Percentiles rank a stretch among this genome's conserved stretches.
These are phyloP conservation scores for Ophioceras dolichostomum DNA, from an alignment of 2,329 filamentous ascomycete genomes.

Conservation along the genomic window DNA sequence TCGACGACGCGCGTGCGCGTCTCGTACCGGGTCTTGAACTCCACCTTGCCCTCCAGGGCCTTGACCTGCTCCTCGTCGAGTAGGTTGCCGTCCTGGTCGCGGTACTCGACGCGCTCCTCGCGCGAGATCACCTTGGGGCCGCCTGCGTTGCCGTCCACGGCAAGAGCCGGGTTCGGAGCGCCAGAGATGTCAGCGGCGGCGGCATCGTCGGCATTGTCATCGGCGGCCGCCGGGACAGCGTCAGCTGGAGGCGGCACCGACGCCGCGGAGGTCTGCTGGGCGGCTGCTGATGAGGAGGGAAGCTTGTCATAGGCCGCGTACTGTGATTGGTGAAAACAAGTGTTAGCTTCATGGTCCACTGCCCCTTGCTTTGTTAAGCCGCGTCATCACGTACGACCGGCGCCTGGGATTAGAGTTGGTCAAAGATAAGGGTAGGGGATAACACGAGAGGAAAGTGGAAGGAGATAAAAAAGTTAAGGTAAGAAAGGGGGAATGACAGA, in stretches of 20 bases:
- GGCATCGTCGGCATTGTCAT: slow-evolving; percentile 7
- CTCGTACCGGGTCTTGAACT: slow-evolving; percentile 92
- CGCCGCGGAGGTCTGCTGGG: slow-evolving; percentile 10
- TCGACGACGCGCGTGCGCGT: slow-evolving; percentile 83
- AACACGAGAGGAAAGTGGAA: too few relatives aligned
- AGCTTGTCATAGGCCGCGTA: slow-evolving; percentile 34
- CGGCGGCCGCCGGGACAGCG: slow-evolving; percentile 2
- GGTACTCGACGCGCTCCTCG: slow-evolving; percentile 85
- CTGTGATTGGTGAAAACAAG: slow-evolving; percentile 17
- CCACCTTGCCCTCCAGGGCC: slow-evolving; percentile 79
- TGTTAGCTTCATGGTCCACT: too few relatives aligned
- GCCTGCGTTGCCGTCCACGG: slow-evolving; percentile 11
- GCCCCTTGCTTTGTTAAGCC: too few relatives aligned
- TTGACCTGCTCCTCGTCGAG: slow-evolving; percentile 75
- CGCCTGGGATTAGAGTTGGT: too few relatives aligned
- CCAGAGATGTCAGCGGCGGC: slow-evolving; percentile 24
- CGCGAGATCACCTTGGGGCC: slow-evolving; percentile 37
- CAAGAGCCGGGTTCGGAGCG: slow-evolving; percentile 28
- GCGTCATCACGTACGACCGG: too few relatives aligned
- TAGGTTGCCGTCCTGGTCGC: slow-evolving; percentile 86
- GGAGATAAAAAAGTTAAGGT: too few relatives aligned
- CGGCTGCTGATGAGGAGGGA: slow-evolving; percentile 10
- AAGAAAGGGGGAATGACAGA: too few relatives aligned
- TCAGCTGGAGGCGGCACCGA: slow-evolving; percentile 7
- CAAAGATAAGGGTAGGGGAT: too few relatives aligned